Evolutionary conservation across 2,329 filamentous ascomycete genomes (phyloP).

Genomic region (Fusarium multiceps): DNA sequence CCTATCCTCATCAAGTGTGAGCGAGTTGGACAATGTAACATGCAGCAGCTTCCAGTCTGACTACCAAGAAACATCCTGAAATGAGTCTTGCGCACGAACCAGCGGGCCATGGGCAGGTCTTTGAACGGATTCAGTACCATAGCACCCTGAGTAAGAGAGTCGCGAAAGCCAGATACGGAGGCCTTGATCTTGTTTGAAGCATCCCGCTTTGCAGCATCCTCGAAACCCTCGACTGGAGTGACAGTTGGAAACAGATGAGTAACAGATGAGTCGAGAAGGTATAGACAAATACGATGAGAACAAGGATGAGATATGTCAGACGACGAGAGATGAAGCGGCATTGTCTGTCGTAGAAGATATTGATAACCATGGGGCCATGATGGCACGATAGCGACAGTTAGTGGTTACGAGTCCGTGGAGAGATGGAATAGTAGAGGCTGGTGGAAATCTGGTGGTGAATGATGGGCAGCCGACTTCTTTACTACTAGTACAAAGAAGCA

Average conservation of each 20-base stretch:
- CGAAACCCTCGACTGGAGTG: neutral
- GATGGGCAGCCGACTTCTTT: conserved; percentile 5
- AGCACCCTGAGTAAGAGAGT: conserved; percentile 59
- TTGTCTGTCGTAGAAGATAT: conserved; percentile 58
- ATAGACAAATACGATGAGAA: conserved; percentile 64
- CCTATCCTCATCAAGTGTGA: conserved; percentile 83
- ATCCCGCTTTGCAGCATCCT: conserved; percentile 5
- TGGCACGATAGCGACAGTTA: conserved; percentile 7
- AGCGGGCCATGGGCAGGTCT: conserved; percentile 76
- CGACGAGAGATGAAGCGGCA: conserved; percentile 64
- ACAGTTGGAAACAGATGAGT: conserved; percentile 57
- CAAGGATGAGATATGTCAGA: conserved; percentile 62
- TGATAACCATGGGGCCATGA: conserved; percentile 46
- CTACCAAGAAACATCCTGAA: conserved; percentile 85
- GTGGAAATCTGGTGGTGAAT: neutral
- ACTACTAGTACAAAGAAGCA: conserved; percentile 22
- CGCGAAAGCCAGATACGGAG: conserved; percentile 58
- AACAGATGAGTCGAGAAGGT: conserved; percentile 65
- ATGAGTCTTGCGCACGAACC: conserved; percentile 80
- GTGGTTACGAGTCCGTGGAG: neutral
- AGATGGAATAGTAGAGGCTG: neutral
- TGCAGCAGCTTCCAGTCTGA: conserved; percentile 77
- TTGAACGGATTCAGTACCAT: conserved; percentile 71
- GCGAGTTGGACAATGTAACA: conserved; percentile 81
- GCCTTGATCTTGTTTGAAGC: conserved; percentile 60